Base-by-base conservation (phyloP, 768 basidiomycete genomes). In the Lyophyllum decastes region DNA sequence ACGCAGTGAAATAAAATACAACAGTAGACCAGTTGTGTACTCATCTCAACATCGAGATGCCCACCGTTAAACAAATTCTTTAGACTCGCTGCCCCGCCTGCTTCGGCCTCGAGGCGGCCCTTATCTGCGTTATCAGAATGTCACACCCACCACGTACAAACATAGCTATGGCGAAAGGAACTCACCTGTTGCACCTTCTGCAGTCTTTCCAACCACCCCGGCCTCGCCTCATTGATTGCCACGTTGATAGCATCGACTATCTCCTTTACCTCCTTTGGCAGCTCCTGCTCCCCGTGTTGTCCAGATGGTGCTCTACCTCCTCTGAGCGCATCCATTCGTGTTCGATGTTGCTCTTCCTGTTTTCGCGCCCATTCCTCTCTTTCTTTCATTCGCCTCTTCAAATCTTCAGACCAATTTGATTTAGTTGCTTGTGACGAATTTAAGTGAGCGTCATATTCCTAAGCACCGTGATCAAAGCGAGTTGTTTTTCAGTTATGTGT, bases 171-270 rank as follows among this genome's bases (percentile, higher is more conserved):
- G 2, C 4, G 53, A n/a, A 4, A 17, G 41, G n/a, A 25, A 64
- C 75, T 57, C 59, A 86, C 87, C 74, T 79, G 73, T 60, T 82
- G 72, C 3, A 77, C 77, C 54, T 78, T 79, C 63, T 77, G 76
- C 66, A 77, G 77, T 52, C 88, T 78, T 21, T 75, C 76, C 59
- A 82, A 79, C 82, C 87, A 86, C 58, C 87, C 87, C 35, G 88
- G 87, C 63, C 82, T 84, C 53, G 74, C 68, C 40, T 78, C 73
- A 55, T 82, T 74, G 54, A 89, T 84, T 55, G 75, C 69, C 35
- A 77, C 72, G 52, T 82, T 75, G 56, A 89, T 75, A 40, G 83
- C 82, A 40, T 80, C 75, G 47, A 88, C 73, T 64, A 88, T 77
- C 41, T 82, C 79, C 40, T 81, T 76, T 2, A 82, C 79, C 66